phyloP scores from a whole-genome alignment of 2,329 filamentous ascomycete species.

The Leptodontidium sp. region DNA sequence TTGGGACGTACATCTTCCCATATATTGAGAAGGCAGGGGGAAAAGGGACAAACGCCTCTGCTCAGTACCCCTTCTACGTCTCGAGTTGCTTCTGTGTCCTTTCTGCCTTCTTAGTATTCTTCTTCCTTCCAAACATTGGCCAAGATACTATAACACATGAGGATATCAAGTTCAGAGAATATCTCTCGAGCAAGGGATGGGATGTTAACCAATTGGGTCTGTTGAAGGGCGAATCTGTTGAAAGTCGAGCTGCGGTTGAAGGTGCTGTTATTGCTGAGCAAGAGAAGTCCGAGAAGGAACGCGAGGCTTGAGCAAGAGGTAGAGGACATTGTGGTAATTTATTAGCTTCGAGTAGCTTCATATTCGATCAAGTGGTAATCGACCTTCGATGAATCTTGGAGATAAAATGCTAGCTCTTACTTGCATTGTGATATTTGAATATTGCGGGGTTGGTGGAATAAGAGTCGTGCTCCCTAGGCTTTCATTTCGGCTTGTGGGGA shows the following conservation, averaged over 20 bases:
- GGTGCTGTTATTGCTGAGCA: background rate
- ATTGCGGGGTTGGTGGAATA: background rate
- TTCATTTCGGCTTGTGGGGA: too few species aligned
- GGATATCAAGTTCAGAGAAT: conserved; percentile 78
- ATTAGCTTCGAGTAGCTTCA: background rate
- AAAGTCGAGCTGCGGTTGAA: conserved; percentile 26
- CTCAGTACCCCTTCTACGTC: conserved; percentile 93
- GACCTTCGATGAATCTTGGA: too few species aligned
- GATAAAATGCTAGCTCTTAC: too few species aligned
- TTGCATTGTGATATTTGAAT: background rate
- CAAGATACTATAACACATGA: conserved; percentile 85
- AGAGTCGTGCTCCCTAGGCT: background rate
- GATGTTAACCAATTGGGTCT: conserved; percentile 69
- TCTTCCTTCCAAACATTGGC: conserved; percentile 79
- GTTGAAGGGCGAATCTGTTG: conserved; percentile 35
- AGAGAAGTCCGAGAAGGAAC: conserved; percentile 2
- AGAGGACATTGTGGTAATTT: too few species aligned
- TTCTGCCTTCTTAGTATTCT: conserved; percentile 70
- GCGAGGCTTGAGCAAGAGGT: background rate
- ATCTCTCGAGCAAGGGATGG: conserved; percentile 77
- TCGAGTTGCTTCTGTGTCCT: conserved; percentile 79
- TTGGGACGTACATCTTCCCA: conserved; percentile 84
- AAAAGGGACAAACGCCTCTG: conserved; percentile 62
- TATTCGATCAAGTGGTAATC: background rate
- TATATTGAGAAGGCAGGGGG: conserved; percentile 71